These are phyloP conservation scores for Pichia sp. DNA, from an alignment of 1,139 yeast species.

Conservation along the genomic window DNA sequence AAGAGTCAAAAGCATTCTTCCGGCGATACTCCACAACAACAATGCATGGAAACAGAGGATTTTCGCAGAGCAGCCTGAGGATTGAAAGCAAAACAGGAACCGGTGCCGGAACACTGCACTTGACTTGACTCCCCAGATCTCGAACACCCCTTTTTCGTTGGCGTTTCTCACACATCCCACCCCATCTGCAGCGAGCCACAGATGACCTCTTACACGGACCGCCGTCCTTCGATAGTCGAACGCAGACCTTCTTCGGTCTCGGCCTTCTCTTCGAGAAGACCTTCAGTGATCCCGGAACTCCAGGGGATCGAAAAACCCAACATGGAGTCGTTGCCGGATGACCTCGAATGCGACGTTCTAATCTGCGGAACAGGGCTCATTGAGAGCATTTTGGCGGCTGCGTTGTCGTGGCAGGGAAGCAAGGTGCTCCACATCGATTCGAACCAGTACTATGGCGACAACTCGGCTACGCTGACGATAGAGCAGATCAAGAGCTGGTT, in stretches of 20 bases:
- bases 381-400: conserved; percentile 87
- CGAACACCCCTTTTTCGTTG: background rate
- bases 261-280: conserved; percentile 37
- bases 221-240: conserved; percentile 72
- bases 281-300: conserved; percentile 72
- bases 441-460: conserved; percentile 82
- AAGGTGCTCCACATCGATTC: conserved; percentile 84
- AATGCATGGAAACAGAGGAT: background rate
- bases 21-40: background rate
- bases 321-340: conserved; percentile 46
- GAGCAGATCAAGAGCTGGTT: conserved; percentile 86
- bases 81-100: no score
- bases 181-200: conserved; percentile 37
- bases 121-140: background rate
- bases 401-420: conserved; percentile 95
- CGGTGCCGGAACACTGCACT: no score
- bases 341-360: conserved; percentile 66
- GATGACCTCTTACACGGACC: conserved; percentile 50
- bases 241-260: conserved; percentile 41
- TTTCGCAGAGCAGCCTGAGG: no score
- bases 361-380: conserved; percentile 90
- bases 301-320: conserved; percentile 58
- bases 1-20: background rate
- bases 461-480: conserved; percentile 76
- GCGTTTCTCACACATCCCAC: conserved; percentile 58